Evolutionary conservation across 192 early-diverging fungal genomes (phyloP), one percentile per base, ranked within the genome.

Genomic region (Radiomyces spectabilis): DNA sequence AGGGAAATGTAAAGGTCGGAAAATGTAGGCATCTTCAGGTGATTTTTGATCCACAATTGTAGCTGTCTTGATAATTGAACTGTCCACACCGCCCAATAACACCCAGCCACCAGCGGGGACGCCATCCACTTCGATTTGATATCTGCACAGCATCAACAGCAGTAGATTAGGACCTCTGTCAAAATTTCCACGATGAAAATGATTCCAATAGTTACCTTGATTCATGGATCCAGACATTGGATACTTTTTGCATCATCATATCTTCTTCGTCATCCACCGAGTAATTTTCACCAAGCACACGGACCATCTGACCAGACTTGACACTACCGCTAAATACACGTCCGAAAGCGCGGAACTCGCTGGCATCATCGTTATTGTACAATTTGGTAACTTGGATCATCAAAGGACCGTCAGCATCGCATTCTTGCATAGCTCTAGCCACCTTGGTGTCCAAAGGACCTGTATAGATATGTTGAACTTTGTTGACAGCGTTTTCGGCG

Each of bases 211-310:
- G 47, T 72, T 77, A 88, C 61, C 89, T 71, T 12, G 93, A 86
- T 65, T 95, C 86, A 61, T 82, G 92, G 6, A 97, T 57, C 71
- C 83, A 86, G 0, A 88, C 59, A 32, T 79, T 75, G 4, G 73
- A 58, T 3, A 99, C 91, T 21, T 72, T 78, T 50, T 89, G 82
- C 13, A 92, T 76, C 18, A 89, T 84, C 86, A 92, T 93, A 57
- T 99, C 97, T 63, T 99, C 97, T 53, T 97, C 95, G 71, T 99
- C 94, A 24, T 93, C 87, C 4, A 86, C 76, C 5, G 86, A 79
- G 66, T 92, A 98, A 9, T 87, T 85, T 58, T 96, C 93, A 43
- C 97, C 95, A 7, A 99, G 72, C 6, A 97, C 94, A 5, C 91
- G 77, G 5, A 99, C 94, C 27, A 68, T 63, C 64, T 91, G 86